Percentiles rank a stretch among this genome's conserved stretches.
phyloP scores from a whole-genome alignment of 805 yeast genomes.

The Kodamaea fukazawae region DNA sequence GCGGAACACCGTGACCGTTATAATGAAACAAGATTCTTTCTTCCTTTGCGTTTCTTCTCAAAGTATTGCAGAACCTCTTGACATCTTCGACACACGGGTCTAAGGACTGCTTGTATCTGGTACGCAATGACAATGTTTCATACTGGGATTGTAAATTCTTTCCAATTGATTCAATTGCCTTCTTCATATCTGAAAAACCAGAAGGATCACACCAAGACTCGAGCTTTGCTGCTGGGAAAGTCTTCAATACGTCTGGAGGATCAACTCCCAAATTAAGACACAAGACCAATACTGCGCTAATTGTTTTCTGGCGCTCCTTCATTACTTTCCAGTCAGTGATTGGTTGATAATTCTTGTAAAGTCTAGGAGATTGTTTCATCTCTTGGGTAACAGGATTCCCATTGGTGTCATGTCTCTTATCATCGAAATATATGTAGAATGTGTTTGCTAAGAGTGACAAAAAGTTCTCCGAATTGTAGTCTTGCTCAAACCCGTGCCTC shows the following conservation, averaged over 20 bases:
- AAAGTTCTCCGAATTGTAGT: conserved; percentile 55
- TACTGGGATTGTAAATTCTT: conserved; percentile 84
- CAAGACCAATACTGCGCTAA: conserved; percentile 85
- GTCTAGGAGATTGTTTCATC: conserved; percentile 42
- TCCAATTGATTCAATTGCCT: conserved; percentile 89
- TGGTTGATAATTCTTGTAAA: conserved; percentile 57
- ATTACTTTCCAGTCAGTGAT: conserved; percentile 88
- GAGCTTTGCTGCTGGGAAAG: conserved; percentile 86
- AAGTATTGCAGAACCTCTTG: conserved; percentile 83
- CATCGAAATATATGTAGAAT: conserved; percentile 83
- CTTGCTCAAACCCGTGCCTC: conserved; percentile 66
- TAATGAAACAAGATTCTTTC: conserved; percentile 92
- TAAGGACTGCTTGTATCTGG: conserved; percentile 84
- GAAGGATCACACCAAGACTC: conserved; percentile 96
- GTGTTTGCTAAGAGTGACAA: conserved; percentile 58
- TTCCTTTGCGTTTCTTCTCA: conserved; percentile 87
- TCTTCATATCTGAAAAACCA: conserved; percentile 75
- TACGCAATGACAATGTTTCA: conserved; percentile 81
- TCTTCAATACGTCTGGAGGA: conserved; percentile 92
- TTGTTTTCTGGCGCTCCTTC: conserved; percentile 88
- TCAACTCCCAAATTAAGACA: conserved; percentile 94
- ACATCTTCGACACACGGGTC: conserved; percentile 97
- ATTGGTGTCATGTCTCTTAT: conserved; percentile 86
- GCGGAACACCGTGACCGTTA: conserved; percentile 98
- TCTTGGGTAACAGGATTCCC: conserved; percentile 72